Evolutionary conservation across 2,329 filamentous ascomycete species (phyloP).

Genomic region (Verticillium klebahnii): DNA sequence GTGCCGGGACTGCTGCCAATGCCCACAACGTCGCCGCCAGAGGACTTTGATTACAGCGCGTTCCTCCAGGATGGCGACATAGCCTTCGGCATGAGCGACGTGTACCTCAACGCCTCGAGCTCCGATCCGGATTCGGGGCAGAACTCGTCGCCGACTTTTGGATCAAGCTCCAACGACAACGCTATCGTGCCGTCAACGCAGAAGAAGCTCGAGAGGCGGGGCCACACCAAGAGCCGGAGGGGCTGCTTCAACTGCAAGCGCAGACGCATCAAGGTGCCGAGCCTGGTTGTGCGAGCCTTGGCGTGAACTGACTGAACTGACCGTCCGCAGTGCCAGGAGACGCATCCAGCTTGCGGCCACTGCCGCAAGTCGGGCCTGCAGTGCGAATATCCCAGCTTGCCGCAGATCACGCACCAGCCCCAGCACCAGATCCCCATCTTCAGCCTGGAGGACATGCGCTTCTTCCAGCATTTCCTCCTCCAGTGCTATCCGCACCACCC

Average conservation of each 20-base stretch:
- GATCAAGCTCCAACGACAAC: conserved; percentile 6
- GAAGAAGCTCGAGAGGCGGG: conserved; percentile 48
- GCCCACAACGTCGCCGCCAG: conserved; percentile 16
- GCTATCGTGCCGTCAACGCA: conserved; percentile 2
- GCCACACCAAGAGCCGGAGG: conserved; percentile 61
- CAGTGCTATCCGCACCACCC: conserved; percentile 61
- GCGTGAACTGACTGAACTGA: not conserved
- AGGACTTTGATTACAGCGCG: conserved; percentile 32
- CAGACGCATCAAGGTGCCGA: conserved; percentile 55
- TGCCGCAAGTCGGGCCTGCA: conserved; percentile 58
- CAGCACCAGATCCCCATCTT: conserved; percentile 54
- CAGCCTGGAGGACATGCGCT: conserved; percentile 60
- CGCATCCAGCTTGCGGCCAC: conserved; percentile 57
- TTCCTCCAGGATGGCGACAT: conserved; percentile 28
- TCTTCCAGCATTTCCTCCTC: conserved; percentile 63
- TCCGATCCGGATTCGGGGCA: conserved; percentile 19
- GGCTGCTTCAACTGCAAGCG: conserved; percentile 67
- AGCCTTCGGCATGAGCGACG: conserved; percentile 17
- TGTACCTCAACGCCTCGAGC: conserved; percentile 15
- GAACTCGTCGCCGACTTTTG: not conserved
- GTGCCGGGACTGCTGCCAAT: conserved; percentile 19
- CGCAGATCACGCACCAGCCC: conserved; percentile 46
- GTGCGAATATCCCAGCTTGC: conserved; percentile 56
- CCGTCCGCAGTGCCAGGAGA: conserved; percentile 55
- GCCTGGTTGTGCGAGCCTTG: not conserved